Percentiles rank a stretch among this genome's conserved stretches.
phyloP scores from a whole-genome alignment of 1,284 basidiomycete species.

The Boletellus deceptivus region DNA sequence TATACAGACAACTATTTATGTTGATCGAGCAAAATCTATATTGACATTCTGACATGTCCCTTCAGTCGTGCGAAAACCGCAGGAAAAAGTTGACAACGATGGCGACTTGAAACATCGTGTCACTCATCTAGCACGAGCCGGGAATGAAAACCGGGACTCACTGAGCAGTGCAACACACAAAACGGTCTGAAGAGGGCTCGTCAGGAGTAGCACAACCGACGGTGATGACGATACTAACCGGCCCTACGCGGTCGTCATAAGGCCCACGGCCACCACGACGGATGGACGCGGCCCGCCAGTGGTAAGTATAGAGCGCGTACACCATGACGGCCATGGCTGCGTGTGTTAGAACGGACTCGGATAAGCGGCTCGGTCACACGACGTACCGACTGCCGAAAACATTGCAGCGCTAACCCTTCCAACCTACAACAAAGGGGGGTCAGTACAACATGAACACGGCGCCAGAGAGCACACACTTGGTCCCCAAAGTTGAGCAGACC shows the following conservation, averaged over 20 bases:
- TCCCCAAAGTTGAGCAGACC: slow-evolving; percentile 97
- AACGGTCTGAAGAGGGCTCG: slow-evolving; percentile 58
- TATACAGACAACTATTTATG: slow-evolving; percentile 3
- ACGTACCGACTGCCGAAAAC: slow-evolving; percentile 87
- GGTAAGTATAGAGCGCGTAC: slow-evolving; percentile 93
- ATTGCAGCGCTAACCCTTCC: slow-evolving; percentile 90
- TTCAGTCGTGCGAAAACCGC: slow-evolving; percentile 55
- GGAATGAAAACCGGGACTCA: slow-evolving; percentile 37
- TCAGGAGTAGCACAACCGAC: slow-evolving; percentile 9
- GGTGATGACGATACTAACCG: slow-evolving; percentile 46
- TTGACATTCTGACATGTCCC: background rate
- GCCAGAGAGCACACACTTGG: slow-evolving; percentile 52
- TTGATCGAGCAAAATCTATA: slow-evolving; percentile 14
- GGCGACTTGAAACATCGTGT: slow-evolving; percentile 55
- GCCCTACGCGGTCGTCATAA: slow-evolving; percentile 94
- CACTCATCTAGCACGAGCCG: background rate
- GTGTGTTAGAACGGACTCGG: slow-evolving; percentile 6
- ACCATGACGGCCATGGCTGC: slow-evolving; percentile 95
- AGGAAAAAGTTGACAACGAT: slow-evolving; percentile 89
- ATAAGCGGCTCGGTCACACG: background rate
- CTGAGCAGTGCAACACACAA: slow-evolving; percentile 83
- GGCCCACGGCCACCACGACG: slow-evolving; percentile 89
- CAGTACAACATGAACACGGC: background rate
- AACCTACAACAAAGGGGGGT: slow-evolving; percentile 48
- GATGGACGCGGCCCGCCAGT: slow-evolving; percentile 95